A percentile compares a stretch with the other conserved stretches of the same genome.
Evolutionary conservation across 495 filamentous ascomycete genomes (phyloP).

Genomic region (Annulohypoxylon stygium): DNA sequence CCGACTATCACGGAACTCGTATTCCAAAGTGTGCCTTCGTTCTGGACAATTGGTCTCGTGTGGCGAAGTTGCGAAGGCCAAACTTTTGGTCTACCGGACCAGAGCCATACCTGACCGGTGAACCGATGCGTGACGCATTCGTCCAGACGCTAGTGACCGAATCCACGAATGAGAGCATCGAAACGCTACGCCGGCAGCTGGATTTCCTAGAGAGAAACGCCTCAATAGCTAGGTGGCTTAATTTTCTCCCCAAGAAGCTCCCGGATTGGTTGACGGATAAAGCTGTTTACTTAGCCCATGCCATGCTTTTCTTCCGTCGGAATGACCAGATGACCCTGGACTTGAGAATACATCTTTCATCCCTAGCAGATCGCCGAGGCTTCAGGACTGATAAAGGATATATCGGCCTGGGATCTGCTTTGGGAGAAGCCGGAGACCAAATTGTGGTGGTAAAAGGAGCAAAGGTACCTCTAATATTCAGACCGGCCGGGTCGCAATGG

Average conservation of each 20-base stretch:
- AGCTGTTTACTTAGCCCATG: constrained; percentile 24
- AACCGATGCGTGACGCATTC: constrained; percentile 38
- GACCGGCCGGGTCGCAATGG: constrained; percentile 28
- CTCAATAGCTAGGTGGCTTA: constrained; percentile 30
- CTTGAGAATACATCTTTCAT: constrained; percentile 37
- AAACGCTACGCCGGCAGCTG: constrained; percentile 28
- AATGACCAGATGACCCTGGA: constrained; percentile 38
- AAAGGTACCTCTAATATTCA: constrained; percentile 37
- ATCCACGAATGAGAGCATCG: constrained; percentile 31
- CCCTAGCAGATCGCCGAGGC: constrained; percentile 40
- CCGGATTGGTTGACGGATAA: constrained; percentile 36
- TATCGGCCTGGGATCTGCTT: constrained; percentile 40
- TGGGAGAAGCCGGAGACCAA: constrained; percentile 37
- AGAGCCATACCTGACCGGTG: constrained; percentile 28
- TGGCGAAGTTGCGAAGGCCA: constrained; percentile 7
- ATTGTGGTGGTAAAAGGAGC: constrained; percentile 42
- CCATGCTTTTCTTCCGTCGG: constrained; percentile 29
- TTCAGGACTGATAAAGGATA: constrained; percentile 40
- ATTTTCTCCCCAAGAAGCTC: constrained; percentile 15
- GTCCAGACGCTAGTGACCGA: constrained; percentile 33
- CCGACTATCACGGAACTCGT: constrained; percentile 34
- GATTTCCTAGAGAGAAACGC: constrained; percentile 38
- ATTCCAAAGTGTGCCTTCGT: constrained; percentile 42
- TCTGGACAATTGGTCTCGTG: constrained; percentile 30
- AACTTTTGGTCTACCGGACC: constrained; percentile 19